Evolutionary conservation across 2,329 filamentous ascomycete species (phyloP).

Genomic region (Neopestalotiopsis clavispora): DNA sequence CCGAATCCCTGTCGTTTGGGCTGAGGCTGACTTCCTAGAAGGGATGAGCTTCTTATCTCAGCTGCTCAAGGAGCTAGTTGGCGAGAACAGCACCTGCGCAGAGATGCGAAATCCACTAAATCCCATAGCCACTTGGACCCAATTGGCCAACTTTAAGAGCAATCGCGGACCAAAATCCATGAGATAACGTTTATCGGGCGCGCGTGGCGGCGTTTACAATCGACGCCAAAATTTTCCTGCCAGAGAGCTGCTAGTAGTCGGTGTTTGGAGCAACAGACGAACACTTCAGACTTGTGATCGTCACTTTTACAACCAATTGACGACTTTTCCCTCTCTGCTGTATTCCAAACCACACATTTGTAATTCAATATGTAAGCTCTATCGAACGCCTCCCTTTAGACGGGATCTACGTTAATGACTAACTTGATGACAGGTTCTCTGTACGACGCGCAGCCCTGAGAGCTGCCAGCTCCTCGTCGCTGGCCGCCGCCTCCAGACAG

Average conservation of each 20-base stretch:
- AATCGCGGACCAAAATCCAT: background rate
- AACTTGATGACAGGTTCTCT: slow-evolving; percentile 31
- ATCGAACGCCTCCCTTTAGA: background rate
- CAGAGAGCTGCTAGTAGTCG: background rate
- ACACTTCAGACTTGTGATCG: background rate
- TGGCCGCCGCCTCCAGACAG: slow-evolving; percentile 31
- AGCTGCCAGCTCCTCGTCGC: slow-evolving; percentile 34
- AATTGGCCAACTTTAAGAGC: no score
- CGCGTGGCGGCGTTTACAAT: background rate
- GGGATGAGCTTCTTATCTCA: background rate
- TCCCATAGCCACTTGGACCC: background rate
- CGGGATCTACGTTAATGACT: background rate
- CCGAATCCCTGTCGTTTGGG: background rate
- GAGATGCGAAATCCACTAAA: background rate
- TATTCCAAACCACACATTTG: background rate
- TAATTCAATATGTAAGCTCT: slow-evolving; percentile 3
- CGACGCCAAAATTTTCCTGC: background rate
- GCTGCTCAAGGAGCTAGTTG: background rate
- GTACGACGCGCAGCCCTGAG: slow-evolving; percentile 37
- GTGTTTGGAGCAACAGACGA: background rate
- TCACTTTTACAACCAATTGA: background rate
- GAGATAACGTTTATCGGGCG: background rate
- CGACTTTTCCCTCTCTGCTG: background rate
- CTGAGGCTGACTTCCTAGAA: background rate
- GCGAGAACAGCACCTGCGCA: background rate